Base-by-base conservation (phyloP, 2,329 filamentous ascomycete genomes). In the Phialemoniopsis sp. region DNA sequence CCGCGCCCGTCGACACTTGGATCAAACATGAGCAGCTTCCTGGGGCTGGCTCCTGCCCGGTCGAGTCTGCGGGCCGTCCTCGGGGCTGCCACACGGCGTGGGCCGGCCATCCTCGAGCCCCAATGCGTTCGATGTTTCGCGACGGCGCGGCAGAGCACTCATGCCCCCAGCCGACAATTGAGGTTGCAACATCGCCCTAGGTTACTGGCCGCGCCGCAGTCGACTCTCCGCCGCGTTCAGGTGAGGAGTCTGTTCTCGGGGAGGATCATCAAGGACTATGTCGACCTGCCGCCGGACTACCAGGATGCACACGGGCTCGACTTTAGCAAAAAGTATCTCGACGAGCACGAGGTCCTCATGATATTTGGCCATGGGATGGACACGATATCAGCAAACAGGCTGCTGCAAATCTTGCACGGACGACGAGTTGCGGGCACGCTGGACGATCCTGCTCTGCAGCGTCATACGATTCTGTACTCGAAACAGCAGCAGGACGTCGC, bases 391-490 rank as follows among this genome's bases (percentile, higher is more conserved):
- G 80, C 71, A 15, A 82, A 82, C 52, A 60, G 59, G 33, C 56
- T 83, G 32, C 58, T 84, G 36, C 64, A 66, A 38, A 74, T 83
- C 36, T 58, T 83, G 12, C 80, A 85, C 52, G 80, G 80, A 8
- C 71, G 78, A 29, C 68, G 80, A 31, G 77, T 85, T 16, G 78
- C 80, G 8, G 80, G 80, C 28, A 82, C 79, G 4, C 63, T 84
- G 32, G 70, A 78, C 10, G 80, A 84, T 51, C 79, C 79, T 3
- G 62, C 60, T 5, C 66, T 76, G 35, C 59, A 60, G 29, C 46
- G 59, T 18, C 70, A 78, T 46, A 79, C 76, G 19, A 58, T 58
- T 3, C 50, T 56, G 9, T 80, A 64, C 46, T 59, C 60, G 8
- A 39, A 56, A 3, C 44, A 57, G 2, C 66, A 78, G 42, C 60